Percentiles rank a stretch among this genome's conserved stretches.
phyloP scores from a whole-genome alignment of 192 early-diverging fungal genomes.

The Phycomyces blakesleeanus region DNA sequence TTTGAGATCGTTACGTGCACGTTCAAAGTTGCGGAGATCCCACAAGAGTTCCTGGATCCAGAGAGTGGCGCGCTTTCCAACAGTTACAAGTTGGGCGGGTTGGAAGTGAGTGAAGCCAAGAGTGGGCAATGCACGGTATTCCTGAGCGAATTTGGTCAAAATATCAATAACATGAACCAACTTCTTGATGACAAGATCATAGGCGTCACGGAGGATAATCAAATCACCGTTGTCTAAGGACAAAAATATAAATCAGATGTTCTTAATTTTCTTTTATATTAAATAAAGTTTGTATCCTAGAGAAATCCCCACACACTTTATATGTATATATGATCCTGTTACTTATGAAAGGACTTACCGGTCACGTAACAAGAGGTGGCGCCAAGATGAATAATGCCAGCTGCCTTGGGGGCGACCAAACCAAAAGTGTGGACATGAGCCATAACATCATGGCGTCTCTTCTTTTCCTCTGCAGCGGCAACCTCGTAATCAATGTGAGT shows the following conservation, averaged over 20 bases:
- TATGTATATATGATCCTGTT: neutral
- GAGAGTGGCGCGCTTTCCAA: slow-evolving; percentile 93
- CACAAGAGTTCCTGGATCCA: slow-evolving; percentile 97
- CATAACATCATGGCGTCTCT: slow-evolving; percentile 97
- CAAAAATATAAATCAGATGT: neutral
- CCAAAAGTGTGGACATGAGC: slow-evolving; percentile 99
- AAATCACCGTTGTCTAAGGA: slow-evolving; percentile 89
- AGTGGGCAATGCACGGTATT: slow-evolving; percentile 84
- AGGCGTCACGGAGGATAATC: slow-evolving; percentile 92
- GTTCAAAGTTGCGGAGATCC: slow-evolving; percentile 91
- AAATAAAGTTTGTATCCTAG: neutral
- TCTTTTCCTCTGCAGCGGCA: slow-evolving; percentile 89
- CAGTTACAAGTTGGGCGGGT: slow-evolving; percentile 96
- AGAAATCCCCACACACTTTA: neutral
- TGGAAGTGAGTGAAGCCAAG: slow-evolving; percentile 99
- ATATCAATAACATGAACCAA: slow-evolving; percentile 79
- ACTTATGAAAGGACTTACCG: slow-evolving; percentile 21
- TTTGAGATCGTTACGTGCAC: slow-evolving; percentile 82
- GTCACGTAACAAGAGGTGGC: slow-evolving; percentile 99
- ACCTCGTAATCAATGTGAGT: slow-evolving; percentile 86
- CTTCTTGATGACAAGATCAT: slow-evolving; percentile 89
- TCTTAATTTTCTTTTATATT: too few relatives aligned
- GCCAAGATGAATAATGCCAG: slow-evolving; percentile 94
- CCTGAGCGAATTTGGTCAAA: slow-evolving; percentile 72
- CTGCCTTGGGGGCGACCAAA: slow-evolving; percentile 77